Conservation (phyloP, 177 flowering plant species). For the Tripterygium wilfordii region DNA sequence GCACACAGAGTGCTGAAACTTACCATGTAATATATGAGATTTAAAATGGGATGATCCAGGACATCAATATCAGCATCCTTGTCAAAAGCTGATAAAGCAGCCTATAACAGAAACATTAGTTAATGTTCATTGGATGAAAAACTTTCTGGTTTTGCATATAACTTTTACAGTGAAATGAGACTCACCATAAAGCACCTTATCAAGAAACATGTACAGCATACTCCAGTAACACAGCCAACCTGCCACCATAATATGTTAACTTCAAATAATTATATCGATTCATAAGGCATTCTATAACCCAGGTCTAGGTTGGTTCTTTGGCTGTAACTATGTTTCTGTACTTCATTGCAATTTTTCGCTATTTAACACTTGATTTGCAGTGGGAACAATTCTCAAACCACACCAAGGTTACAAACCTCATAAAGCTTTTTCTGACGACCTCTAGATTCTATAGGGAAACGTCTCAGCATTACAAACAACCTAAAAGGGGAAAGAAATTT, state of each 20-base stretch:
- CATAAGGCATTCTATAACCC: neutral
- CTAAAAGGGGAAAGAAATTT: slow-evolving; percentile 18
- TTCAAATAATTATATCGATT: neutral
- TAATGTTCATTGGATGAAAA: neutral
- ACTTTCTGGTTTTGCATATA: no score
- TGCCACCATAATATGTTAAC: slow-evolving; percentile 17
- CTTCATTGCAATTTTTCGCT: no score
- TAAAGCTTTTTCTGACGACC: slow-evolving; percentile 79
- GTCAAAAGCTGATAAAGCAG: slow-evolving; percentile 54
- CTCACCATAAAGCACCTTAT: slow-evolving; percentile 79
- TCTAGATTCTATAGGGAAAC: slow-evolving; percentile 88
- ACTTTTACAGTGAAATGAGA: slow-evolving; percentile 1
- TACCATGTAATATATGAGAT: slow-evolving; percentile 64
- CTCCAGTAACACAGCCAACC: slow-evolving; percentile 83
- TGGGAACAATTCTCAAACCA: neutral
- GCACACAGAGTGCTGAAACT: slow-evolving; percentile 2
- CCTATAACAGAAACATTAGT: slow-evolving; percentile 26
- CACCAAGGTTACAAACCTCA: slow-evolving; percentile 43
- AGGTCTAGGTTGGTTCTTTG: no score
- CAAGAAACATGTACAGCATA: slow-evolving; percentile 80
- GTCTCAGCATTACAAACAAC: slow-evolving; percentile 76
- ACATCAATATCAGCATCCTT: slow-evolving; percentile 56
- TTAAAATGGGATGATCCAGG: slow-evolving; percentile 62
- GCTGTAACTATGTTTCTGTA: neutral
- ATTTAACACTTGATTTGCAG: neutral